phyloP scores from a whole-genome alignment of 805 yeast species.

The Saturnispora dispora region DNA sequence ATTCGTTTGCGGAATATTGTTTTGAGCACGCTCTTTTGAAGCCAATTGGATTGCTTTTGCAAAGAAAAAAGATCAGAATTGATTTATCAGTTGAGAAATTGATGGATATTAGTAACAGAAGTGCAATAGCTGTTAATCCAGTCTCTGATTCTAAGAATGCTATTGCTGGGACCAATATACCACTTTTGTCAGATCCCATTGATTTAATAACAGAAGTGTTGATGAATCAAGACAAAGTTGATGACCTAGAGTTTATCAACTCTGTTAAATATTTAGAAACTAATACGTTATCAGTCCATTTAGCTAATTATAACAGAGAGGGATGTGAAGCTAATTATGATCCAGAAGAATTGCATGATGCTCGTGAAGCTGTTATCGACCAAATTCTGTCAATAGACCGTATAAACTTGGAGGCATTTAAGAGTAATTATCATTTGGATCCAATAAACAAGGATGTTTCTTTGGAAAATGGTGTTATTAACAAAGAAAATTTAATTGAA shows the following conservation, averaged over 20 bases:
- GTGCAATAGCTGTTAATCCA: slow-evolving; percentile 1
- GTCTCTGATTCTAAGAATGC: neutral
- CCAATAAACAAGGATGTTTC: neutral
- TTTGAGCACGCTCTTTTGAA: slow-evolving; percentile 3
- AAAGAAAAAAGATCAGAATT: neutral
- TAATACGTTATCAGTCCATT: slow-evolving; percentile 15
- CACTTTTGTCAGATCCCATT: slow-evolving; percentile 16
- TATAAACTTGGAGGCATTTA: slow-evolving; percentile 10
- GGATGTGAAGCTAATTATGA: slow-evolving; percentile 12
- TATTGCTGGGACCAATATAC: slow-evolving; percentile 6
- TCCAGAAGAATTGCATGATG: slow-evolving; percentile 1
- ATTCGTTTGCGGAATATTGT: slow-evolving; percentile 11
- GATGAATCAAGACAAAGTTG: slow-evolving; percentile 12
- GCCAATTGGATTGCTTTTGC: slow-evolving; percentile 7
- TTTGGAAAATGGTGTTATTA: slow-evolving; percentile 5
- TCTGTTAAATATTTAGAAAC: slow-evolving; percentile 13
- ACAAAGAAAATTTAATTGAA: slow-evolving; percentile 8
- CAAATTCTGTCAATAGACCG: slow-evolving; percentile 16
- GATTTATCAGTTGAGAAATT: slow-evolving; percentile 1
- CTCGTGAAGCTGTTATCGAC: slow-evolving; percentile 9
- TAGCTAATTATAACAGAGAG: slow-evolving; percentile 19
- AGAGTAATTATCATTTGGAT: slow-evolving; percentile 10
- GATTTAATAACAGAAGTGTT: slow-evolving; percentile 17
- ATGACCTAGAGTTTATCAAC: slow-evolving; percentile 15
- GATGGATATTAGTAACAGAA: slow-evolving; percentile 9